Evolutionary conservation across 148 eudicot genomes (phyloP), one percentile per base, ranked within the genome.

Genomic region (Mesembryanthemum crystallinum): DNA sequence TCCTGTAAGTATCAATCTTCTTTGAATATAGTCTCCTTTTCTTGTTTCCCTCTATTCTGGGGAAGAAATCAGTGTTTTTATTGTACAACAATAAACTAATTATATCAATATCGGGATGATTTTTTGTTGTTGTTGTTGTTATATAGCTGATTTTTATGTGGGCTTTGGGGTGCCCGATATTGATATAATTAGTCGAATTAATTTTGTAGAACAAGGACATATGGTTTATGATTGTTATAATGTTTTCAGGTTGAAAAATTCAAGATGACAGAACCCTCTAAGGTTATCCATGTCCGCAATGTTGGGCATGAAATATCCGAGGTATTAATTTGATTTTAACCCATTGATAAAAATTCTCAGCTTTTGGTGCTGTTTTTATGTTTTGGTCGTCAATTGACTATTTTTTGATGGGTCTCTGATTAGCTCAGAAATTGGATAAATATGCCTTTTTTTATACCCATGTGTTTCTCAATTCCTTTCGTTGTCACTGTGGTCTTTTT

Each of bases 291-390:
- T 73, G 73, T 79, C 1, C 77, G 77, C 21, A 79, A 79, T 79
- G 81, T 79, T 45, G 81, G 81, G n/a, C 81, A 79, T 79, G 81
- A 79, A 79, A 79, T 79, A 66, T 73, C 81, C 57, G 77, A 73
- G 77, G 81, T 79, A 73, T 23, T 24, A 28, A 27, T 72, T 30
- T 29, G 17, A 72, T 35, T 21, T 67, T 71, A 1, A 42, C 33
- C 25, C 61, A 23, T 52, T 52, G n/a, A n/a, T 60, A 24, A 17
- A 27, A 29, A 24, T 67, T 11, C 8, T n/a, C 32, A 37, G 28
- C n/a, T 64, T 65, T 8, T 39, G 5, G 28, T 65, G 21, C 24
- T 47, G 45, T 30, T 47, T 47, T 74, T 64, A 17, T 64, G 9
- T 73, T 51, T 27, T 24, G 45, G 9, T 58, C 17, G 23, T 32